Percentiles rank a stretch among this genome's conserved stretches.
Conservation (phyloP, 192 early-diverging fungal genomes). For the Dispira parvispora region DNA sequence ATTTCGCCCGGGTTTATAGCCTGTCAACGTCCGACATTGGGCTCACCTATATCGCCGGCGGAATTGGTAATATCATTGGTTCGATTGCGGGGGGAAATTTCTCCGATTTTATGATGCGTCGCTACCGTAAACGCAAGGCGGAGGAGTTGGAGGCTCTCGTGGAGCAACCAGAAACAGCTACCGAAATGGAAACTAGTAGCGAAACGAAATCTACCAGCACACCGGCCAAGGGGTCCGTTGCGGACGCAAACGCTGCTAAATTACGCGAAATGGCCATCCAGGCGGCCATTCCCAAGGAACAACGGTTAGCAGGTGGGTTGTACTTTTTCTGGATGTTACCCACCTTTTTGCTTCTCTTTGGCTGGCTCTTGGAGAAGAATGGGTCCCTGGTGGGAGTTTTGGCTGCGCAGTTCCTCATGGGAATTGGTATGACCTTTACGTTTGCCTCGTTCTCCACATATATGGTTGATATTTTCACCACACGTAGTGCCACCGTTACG, state of each 20-base stretch:
- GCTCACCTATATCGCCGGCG: conserved; percentile 16
- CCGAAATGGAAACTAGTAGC: not conserved
- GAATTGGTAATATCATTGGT: conserved; percentile 16
- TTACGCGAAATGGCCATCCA: too few species aligned
- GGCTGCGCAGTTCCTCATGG: conserved; percentile 6
- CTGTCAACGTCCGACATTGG: conserved; percentile 14
- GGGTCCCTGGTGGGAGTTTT: not conserved
- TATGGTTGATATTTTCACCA: conserved; percentile 12
- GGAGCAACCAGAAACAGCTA: too few species aligned
- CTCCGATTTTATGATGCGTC: conserved; percentile 6
- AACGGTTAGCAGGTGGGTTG: conserved; percentile 3
- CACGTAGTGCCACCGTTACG: conserved; percentile 9
- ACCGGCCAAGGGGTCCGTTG: not conserved
- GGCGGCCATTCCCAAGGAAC: not conserved
- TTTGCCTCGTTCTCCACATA: conserved; percentile 8
- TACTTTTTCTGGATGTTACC: conserved; percentile 4
- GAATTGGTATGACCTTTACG: conserved; percentile 11
- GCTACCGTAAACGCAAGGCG: not conserved
- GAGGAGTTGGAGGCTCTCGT: not conserved
- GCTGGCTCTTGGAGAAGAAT: not conserved
- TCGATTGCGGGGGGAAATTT: conserved; percentile 15
- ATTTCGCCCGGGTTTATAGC: conserved; percentile 12
- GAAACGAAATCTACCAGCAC: not conserved
- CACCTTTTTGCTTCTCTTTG: not conserved
- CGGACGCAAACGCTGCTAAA: not conserved